Conservation (phyloP, 306 rosid genomes). For the Clitoria ternatea region DNA sequence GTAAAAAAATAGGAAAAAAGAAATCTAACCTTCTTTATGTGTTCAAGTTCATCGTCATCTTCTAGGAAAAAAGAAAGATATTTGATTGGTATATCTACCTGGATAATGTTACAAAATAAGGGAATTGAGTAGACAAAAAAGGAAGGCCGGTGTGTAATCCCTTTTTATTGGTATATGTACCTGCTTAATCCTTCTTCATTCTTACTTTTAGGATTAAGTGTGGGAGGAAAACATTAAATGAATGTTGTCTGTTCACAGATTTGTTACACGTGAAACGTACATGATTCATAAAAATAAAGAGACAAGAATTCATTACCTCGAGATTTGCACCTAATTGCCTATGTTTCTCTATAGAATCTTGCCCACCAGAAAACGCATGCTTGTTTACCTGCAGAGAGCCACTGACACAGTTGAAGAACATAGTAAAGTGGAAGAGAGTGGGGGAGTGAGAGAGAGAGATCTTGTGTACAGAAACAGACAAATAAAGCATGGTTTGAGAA, state of each 20-base stretch:
- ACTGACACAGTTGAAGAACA: constrained; percentile 5
- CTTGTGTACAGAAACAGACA: background rate
- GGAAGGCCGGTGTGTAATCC: background rate
- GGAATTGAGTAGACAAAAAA: background rate
- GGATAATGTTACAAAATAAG: constrained; percentile 21
- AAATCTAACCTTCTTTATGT: constrained; percentile 52
- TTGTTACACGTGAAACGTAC: background rate
- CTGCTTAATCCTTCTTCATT: background rate
- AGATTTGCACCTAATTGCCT: constrained; percentile 84
- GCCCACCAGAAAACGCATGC: constrained; percentile 93
- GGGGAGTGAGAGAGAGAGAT: background rate
- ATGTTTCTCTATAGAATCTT: constrained; percentile 87
- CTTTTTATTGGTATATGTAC: background rate
- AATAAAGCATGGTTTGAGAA: background rate
- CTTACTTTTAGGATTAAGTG: background rate
- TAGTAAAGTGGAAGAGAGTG: background rate
- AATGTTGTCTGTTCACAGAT: background rate
- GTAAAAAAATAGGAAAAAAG: constrained; percentile 1
- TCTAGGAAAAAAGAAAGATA: constrained; percentile 83
- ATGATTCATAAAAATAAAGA: constrained; percentile 14
- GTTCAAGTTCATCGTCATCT: constrained; percentile 73
- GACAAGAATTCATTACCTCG: constrained; percentile 46
- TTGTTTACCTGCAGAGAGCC: constrained; percentile 60
- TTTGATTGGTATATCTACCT: constrained; percentile 93
- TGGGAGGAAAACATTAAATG: background rate